Evolutionary conservation across 2,329 filamentous ascomycete genomes (phyloP).

Genomic region (Botrytis byssoidea): DNA sequence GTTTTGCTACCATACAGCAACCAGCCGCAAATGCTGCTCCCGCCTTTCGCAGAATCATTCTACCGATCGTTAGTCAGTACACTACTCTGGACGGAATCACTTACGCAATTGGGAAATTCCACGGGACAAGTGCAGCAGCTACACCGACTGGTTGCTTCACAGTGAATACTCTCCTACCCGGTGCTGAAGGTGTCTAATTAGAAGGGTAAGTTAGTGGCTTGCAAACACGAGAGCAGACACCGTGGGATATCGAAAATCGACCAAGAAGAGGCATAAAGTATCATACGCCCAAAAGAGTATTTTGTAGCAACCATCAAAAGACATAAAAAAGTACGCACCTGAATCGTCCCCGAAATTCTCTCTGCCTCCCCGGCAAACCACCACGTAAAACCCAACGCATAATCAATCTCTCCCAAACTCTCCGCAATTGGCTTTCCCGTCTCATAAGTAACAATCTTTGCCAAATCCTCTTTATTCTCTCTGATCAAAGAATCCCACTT

Average conservation of each 20-base stretch:
- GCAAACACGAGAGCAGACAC: background rate
- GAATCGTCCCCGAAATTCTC: constrained; percentile 60
- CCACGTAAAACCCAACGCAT: constrained; percentile 52
- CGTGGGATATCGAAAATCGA: too few relatives aligned
- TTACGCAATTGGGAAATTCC: constrained; percentile 67
- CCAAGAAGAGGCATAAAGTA: background rate
- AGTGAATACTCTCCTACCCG: constrained; percentile 64
- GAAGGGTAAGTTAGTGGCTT: background rate
- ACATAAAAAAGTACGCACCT: background rate
- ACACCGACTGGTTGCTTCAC: constrained; percentile 75
- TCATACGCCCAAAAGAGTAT: background rate
- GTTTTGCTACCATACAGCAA: constrained; percentile 72
- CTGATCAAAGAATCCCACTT: constrained; percentile 66
- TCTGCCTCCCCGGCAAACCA: constrained; percentile 61
- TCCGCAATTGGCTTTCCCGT: constrained; percentile 54
- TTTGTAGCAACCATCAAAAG: background rate
- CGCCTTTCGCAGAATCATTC: constrained; percentile 64
- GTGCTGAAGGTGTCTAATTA: constrained; percentile 51
- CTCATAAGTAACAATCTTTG: constrained; percentile 60
- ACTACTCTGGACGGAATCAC: constrained; percentile 21
- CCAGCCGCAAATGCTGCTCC: constrained; percentile 68
- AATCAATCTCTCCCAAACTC: constrained; percentile 53
- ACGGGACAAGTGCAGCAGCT: constrained; percentile 65
- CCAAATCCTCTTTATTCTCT: constrained; percentile 60
- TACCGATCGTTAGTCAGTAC: background rate